A percentile compares a stretch with the other conserved stretches of the same genome.
Evolutionary conservation across 176 grass and related monocot species (phyloP).

Genomic region (Dendrocalamus sinicus): DNA sequence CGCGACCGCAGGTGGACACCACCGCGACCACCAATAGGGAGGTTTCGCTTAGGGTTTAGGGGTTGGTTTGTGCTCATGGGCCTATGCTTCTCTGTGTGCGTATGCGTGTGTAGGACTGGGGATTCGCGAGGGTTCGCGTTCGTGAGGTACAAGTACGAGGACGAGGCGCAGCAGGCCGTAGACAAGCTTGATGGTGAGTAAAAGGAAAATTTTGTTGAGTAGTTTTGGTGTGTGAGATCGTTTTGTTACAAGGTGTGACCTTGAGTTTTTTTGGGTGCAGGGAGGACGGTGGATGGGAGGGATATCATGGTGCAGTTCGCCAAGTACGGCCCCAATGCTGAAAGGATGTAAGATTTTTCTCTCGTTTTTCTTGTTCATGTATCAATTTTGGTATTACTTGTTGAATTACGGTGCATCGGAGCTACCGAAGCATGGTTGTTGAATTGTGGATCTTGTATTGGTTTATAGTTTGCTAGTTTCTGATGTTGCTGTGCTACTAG

Average conservation of each 20-base stretch:
- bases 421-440: background rate
- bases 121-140: conserved; percentile 82
- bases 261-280: conserved; percentile 25
- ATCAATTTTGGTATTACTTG: background rate
- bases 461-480: background rate
- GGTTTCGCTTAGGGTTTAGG: background rate
- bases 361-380: background rate
- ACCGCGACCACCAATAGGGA: background rate
- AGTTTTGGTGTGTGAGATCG: background rate
- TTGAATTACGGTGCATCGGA: background rate
- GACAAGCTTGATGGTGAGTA: conserved; percentile 71
- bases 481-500: background rate
- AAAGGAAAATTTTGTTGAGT: background rate
- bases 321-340: conserved; percentile 85
- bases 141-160: conserved; percentile 84
- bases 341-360: conserved; percentile 73
- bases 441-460: background rate
- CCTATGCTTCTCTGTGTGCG: background rate
- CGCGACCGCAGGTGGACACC: conserved; percentile 69
- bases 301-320: conserved; percentile 86
- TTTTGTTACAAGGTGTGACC: background rate
- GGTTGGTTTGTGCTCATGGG: conserved; percentile 10
- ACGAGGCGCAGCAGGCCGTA: conserved; percentile 78
- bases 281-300: conserved; percentile 71
- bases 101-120: conserved; percentile 60